Conservation (phyloP, 176 grass and related monocot species). For the Tillandsia fasciculata region DNA sequence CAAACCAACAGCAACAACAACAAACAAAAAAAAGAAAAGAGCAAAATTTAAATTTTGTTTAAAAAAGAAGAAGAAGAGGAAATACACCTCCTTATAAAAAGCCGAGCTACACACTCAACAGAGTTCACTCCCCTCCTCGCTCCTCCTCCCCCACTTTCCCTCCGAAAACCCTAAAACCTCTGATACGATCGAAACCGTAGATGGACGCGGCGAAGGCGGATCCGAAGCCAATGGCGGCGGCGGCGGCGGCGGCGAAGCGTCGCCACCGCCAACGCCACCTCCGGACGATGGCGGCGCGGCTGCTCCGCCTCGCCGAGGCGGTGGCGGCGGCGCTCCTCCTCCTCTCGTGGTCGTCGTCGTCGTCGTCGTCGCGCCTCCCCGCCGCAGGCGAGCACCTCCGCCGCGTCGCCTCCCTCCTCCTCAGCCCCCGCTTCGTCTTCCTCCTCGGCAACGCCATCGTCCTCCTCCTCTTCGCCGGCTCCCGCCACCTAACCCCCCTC, state of each 20-base stretch:
- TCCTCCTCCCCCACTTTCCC: background rate
- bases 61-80: background rate
- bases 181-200: background rate
- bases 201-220: background rate
- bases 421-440: conserved; percentile 59
- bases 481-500: conserved; percentile 30
- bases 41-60: background rate
- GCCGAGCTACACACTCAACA: background rate
- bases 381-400: conserved; percentile 29
- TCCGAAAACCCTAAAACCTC: background rate
- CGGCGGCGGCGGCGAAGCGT: background rate
- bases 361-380: conserved; percentile 39
- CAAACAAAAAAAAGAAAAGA: background rate
- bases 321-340: conserved; percentile 35
- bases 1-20: too few relatives aligned
- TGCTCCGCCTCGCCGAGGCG: conserved; percentile 59
- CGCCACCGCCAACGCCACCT: background rate
- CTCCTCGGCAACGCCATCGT: conserved; percentile 80
- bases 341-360: too few relatives aligned
- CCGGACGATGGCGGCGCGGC: conserved; percentile 21
- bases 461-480: conserved; percentile 61
- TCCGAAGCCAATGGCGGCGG: background rate
- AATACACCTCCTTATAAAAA: background rate
- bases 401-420: conserved; percentile 29
- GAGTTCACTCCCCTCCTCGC: background rate